A percentile compares a stretch with the other conserved stretches of the same genome.
Evolutionary conservation across 2,329 filamentous ascomycete species (phyloP).

Genomic region (Colletotrichum scovillei): DNA sequence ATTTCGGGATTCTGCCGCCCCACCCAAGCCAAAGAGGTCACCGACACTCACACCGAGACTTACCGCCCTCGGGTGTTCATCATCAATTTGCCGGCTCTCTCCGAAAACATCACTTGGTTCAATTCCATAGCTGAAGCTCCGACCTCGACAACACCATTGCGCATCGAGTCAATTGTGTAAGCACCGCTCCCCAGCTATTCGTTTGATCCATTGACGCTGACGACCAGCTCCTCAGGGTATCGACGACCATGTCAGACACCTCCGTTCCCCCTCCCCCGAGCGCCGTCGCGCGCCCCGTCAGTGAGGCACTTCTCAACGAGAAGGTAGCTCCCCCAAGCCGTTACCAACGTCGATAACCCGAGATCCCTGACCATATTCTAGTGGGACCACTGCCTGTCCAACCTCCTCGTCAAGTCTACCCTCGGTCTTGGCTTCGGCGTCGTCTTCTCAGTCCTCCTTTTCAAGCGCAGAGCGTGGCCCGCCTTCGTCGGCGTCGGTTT

Average conservation of each 20-base stretch:
- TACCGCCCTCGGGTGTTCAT: slow-evolving; percentile 57
- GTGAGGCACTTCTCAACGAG: slow-evolving; percentile 97
- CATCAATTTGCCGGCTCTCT: slow-evolving; percentile 47
- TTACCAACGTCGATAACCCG: not conserved
- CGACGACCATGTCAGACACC: slow-evolving; percentile 63
- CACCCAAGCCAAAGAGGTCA: slow-evolving; percentile 39
- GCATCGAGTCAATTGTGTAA: slow-evolving; percentile 31
- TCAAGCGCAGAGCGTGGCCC: slow-evolving; percentile 98
- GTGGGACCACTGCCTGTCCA: slow-evolving; percentile 99
- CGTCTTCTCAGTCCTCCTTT: slow-evolving; percentile 97
- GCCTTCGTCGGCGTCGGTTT: slow-evolving; percentile 96
- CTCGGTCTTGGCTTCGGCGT: slow-evolving; percentile 97
- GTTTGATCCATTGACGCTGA: slow-evolving; percentile 38
- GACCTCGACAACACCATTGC: slow-evolving; percentile 31
- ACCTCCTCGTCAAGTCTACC: slow-evolving; percentile 94
- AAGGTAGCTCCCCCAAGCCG: slow-evolving; percentile 71
- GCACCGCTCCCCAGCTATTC: slow-evolving; percentile 13
- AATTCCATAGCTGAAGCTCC: slow-evolving; percentile 31
- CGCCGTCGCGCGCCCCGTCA: slow-evolving; percentile 85
- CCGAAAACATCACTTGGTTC: slow-evolving; percentile 38
- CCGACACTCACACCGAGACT: slow-evolving; percentile 32
- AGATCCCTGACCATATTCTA: slow-evolving; percentile 50
- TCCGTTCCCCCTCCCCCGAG: slow-evolving; percentile 68
- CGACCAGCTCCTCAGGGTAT: slow-evolving; percentile 25
- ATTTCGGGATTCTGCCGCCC: slow-evolving; percentile 59